Conservation (phyloP, 2,329 filamentous ascomycete genomes). For the Colletotrichum truncatum region DNA sequence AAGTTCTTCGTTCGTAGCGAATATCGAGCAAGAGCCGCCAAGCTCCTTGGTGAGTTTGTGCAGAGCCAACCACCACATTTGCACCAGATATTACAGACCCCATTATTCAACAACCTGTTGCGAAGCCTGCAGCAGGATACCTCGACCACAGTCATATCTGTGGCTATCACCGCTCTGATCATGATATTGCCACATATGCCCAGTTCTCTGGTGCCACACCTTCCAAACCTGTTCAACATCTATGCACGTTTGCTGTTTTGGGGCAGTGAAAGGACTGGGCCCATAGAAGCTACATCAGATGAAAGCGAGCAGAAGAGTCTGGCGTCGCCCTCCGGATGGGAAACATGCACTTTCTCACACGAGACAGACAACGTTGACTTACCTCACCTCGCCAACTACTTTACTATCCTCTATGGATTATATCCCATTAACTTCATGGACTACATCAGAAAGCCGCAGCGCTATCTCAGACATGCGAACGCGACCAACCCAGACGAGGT, state of each 20-base stretch:
- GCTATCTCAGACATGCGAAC: slow-evolving; percentile 78
- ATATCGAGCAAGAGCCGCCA: slow-evolving; percentile 70
- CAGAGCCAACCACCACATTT: slow-evolving; percentile 82
- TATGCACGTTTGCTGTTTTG: slow-evolving; percentile 84
- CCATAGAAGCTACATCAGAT: slow-evolving; percentile 49
- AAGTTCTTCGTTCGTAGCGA: slow-evolving; percentile 71
- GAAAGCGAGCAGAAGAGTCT: slow-evolving; percentile 44
- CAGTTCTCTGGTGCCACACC: slow-evolving; percentile 71
- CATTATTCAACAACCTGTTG: slow-evolving; percentile 75
- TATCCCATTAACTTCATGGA: slow-evolving; percentile 89
- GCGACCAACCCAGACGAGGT: slow-evolving; percentile 77
- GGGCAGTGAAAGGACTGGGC: slow-evolving; percentile 64
- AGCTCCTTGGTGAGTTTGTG: slow-evolving; percentile 77
- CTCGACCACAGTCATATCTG: slow-evolving; percentile 79
- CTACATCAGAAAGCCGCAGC: slow-evolving; percentile 84
- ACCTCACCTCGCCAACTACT: slow-evolving; percentile 77
- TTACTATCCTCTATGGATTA: slow-evolving; percentile 83
- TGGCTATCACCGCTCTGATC: slow-evolving; percentile 77
- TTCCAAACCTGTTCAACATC: slow-evolving; percentile 82
- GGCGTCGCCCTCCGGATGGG: slow-evolving; percentile 62
- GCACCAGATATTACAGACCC: slow-evolving; percentile 76
- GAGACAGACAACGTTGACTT: slow-evolving; percentile 70
- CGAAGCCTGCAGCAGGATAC: slow-evolving; percentile 81
- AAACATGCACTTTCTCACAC: slow-evolving; percentile 68
- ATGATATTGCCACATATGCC: slow-evolving; percentile 88